Percentiles rank a stretch among this genome's conserved stretches.
Conservation (phyloP, 2,329 filamentous ascomycete species). For the Exophiala oligosperma region DNA sequence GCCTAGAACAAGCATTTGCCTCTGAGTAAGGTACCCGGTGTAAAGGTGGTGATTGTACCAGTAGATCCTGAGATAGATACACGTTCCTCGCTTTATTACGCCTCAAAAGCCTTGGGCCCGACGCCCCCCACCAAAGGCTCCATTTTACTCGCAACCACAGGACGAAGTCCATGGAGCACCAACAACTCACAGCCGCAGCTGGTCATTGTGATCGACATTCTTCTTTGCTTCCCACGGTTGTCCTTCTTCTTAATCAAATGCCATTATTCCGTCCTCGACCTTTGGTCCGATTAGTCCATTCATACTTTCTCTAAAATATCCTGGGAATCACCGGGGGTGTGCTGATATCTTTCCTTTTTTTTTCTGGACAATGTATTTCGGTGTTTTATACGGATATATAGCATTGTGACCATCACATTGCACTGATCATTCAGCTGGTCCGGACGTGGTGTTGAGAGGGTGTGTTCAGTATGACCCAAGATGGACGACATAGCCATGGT, state of each 20-base stretch:
- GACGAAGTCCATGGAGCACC: background rate
- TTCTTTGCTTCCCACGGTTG: conserved; percentile 2
- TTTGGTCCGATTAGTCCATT: background rate
- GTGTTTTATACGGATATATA: background rate
- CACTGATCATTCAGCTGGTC: conserved; percentile 12
- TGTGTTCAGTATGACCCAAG: conserved; percentile 21
- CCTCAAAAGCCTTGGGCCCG: too few species aligned
- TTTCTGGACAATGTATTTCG: background rate
- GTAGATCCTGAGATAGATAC: too few species aligned
- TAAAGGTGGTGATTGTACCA: too few species aligned
- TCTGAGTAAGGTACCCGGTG: too few species aligned
- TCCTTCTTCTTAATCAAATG: conserved; percentile 4
- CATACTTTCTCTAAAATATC: too few species aligned
- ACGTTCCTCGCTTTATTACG: too few species aligned
- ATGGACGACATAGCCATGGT: conserved; percentile 20
- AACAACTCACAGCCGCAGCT: conserved; percentile 33
- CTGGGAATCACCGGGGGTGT: background rate
- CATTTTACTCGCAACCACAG: too few species aligned
- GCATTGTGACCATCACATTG: conserved; percentile 16
- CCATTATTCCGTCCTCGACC: background rate
- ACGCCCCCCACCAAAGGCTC: too few species aligned
- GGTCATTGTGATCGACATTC: conserved; percentile 40
- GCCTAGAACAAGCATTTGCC: too few species aligned
- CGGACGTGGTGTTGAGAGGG: conserved; percentile 4
- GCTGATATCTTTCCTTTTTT: background rate